phyloP scores from a whole-genome alignment of 2,329 filamentous ascomycete species.

The Leptographium procerum region DNA sequence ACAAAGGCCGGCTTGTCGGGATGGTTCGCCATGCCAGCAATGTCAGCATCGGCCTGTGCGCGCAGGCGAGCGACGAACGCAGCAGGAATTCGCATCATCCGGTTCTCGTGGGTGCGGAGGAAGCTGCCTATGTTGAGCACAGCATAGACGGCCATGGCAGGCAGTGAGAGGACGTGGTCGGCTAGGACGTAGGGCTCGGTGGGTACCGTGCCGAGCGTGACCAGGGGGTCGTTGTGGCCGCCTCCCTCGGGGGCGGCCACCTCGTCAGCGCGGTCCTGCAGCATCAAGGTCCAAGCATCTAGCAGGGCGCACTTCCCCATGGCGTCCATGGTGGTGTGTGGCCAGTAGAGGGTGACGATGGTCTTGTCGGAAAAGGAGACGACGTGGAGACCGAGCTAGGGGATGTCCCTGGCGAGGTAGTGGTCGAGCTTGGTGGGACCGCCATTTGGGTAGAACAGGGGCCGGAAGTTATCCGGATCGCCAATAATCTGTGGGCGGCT shows the following conservation, averaged over 20 bases:
- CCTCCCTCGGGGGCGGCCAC: slow-evolving; percentile 40
- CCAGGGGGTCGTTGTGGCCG: slow-evolving; percentile 67
- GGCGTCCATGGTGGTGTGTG: slow-evolving; percentile 31
- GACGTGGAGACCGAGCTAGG: slow-evolving; percentile 30
- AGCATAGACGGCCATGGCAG: slow-evolving; percentile 14
- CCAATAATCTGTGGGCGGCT: slow-evolving; percentile 16
- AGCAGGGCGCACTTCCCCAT: slow-evolving; percentile 27
- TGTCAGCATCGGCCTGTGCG: slow-evolving; percentile 12
- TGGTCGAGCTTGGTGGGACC: slow-evolving; percentile 18
- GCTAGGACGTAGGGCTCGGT: slow-evolving; percentile 15
- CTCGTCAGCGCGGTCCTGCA: slow-evolving; percentile 24
- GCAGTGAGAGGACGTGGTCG: slow-evolving; percentile 10
- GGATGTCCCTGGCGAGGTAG: slow-evolving; percentile 25
- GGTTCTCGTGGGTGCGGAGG: slow-evolving; percentile 18
- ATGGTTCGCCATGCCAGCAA: not conserved
- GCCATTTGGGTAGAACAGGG: slow-evolving; percentile 15
- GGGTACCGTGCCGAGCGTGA: slow-evolving; percentile 49
- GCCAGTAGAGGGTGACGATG: slow-evolving; percentile 27
- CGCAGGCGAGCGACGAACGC: slow-evolving; percentile 16
- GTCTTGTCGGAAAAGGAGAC: slow-evolving; percentile 32
- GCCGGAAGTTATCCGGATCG: slow-evolving; percentile 17
- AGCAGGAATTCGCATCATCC: slow-evolving; percentile 24
- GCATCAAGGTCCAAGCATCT: slow-evolving; percentile 27
- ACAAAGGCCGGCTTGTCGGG: not conserved
- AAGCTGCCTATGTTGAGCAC: slow-evolving; percentile 17